Base-by-base conservation (phyloP, 176 grass and related monocot species). In the Poa annua region DNA sequence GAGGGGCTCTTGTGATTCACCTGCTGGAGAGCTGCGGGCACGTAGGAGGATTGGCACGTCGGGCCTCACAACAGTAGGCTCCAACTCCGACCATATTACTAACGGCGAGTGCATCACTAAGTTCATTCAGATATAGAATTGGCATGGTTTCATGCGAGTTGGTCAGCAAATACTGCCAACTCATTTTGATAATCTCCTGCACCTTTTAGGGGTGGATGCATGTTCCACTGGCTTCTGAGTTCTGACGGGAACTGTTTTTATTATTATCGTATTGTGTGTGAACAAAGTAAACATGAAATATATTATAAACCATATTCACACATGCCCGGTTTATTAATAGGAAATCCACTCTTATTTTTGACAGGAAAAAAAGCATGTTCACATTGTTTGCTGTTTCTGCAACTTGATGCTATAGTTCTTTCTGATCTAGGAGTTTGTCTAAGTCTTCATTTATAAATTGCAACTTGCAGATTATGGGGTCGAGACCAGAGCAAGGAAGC, bases 31-130 rank as follows among this genome's bases (percentile, higher is more conserved):
- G 50, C 15, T 17, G 21, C 8, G 13, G 36, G 2, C 38, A 29
- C n/a, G 54, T 44, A 59, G 7, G 14, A 78, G 36, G 49, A 57
- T 19, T 42, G 21, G 25, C 36, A 59, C 35, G n/a, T 57, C 49
- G 26, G 36, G 74, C 49, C 53, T 57, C 34, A 47, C 13, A 77
- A 70, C 72, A 62, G 51, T 47, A 59, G 71, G 74, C 32, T 42
- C 85, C 35, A 57, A 15, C 20, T 76, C 48, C 50, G 32, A 76
- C 56, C 11, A n/a, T 51, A 81, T 7, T 81, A 76, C 12, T 16
- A 82, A 87, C 39, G 79, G 79, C 71, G 79, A 80, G 47, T 70
- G 79, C 50, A 67, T 69, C 12, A 68, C 79, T 52, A 15, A 55
- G 59, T 80, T 24, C 77, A 74, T 64, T 70, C 66, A 44, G 38